phyloP scores from a whole-genome alignment of 2,329 filamentous ascomycete species.

The Paraconiothyrium brasiliense region DNA sequence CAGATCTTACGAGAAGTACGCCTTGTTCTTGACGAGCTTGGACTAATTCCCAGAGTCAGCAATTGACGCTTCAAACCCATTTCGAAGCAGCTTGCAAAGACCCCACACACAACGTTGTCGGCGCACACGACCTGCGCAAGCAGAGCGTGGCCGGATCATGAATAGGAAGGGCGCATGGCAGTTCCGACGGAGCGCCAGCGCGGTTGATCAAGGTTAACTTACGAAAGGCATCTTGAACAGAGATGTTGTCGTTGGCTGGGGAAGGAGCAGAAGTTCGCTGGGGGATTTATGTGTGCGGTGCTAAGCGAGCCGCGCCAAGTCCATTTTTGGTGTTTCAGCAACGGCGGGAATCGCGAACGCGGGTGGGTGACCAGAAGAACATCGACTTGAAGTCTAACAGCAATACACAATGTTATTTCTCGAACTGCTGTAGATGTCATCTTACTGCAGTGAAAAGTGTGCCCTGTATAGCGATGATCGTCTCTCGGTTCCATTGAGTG shows the following conservation, averaged over 20 bases:
- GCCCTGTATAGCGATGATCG: too few species aligned
- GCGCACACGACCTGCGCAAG: constrained; percentile 13
- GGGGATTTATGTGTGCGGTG: constrained; percentile 21
- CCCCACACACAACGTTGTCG: constrained; percentile 40
- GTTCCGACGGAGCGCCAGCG: constrained; percentile 12
- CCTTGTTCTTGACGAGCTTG: constrained; percentile 96
- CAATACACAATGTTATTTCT: not conserved
- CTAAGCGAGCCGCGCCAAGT: constrained; percentile 28
- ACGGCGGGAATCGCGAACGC: not conserved
- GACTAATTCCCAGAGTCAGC: constrained; percentile 93
- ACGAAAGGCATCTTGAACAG: constrained; percentile 58
- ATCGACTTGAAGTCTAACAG: not conserved
- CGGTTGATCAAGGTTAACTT: constrained; percentile 48
- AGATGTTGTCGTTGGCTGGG: constrained; percentile 38
- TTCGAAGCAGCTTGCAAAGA: constrained; percentile 92
- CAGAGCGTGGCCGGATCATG: constrained; percentile 8
- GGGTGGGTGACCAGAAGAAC: constrained; percentile 35
- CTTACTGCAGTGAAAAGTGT: too few species aligned
- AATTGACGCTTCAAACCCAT: constrained; percentile 96
- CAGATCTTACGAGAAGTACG: constrained; percentile 91
- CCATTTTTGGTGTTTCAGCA: constrained; percentile 18
- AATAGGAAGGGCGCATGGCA: constrained; percentile 11
- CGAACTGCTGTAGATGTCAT: not conserved
- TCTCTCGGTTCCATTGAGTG: too few species aligned
- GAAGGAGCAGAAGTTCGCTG: constrained; percentile 31